Conservation (phyloP, 306 rosid species). For the Hippophae gyantsensis region DNA sequence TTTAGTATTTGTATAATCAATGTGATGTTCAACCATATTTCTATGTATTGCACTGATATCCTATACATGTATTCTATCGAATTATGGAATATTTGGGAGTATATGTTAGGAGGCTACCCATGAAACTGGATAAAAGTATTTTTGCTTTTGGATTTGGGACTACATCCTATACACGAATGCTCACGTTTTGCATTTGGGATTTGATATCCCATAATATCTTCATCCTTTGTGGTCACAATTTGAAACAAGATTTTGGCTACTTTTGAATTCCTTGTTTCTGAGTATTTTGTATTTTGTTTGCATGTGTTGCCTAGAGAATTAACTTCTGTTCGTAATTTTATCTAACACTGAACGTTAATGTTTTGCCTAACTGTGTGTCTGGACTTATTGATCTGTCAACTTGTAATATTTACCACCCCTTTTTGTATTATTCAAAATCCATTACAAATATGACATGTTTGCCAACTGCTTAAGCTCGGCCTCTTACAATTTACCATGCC, state of each 20-base stretch:
- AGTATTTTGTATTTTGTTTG: background rate
- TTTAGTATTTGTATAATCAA: slow-evolving; percentile 7
- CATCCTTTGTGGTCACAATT: background rate
- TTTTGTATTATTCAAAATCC: background rate
- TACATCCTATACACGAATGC: background rate
- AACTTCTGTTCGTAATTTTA: background rate
- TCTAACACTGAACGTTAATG: background rate
- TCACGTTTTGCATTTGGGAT: too few species aligned
- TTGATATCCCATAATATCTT: background rate
- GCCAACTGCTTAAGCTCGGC: slow-evolving; percentile 37
- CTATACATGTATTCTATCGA: background rate
- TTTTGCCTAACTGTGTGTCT: background rate
- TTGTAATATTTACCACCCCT: background rate
- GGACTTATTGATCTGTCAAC: slow-evolving; percentile 2
- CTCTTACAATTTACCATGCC: slow-evolving; percentile 68
- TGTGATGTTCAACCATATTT: background rate
- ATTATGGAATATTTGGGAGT: background rate
- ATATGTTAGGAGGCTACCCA: background rate
- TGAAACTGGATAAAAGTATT: background rate
- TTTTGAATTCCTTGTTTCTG: too few species aligned
- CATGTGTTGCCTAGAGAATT: background rate
- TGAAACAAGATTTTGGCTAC: background rate
- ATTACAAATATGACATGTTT: background rate
- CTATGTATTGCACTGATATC: background rate
- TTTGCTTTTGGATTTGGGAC: background rate